Percentiles rank a stretch among this genome's conserved stretches.
These are phyloP conservation scores for Themeda triandra DNA, from an alignment of 176 grass and related monocot genomes.

Conservation along the genomic window DNA sequence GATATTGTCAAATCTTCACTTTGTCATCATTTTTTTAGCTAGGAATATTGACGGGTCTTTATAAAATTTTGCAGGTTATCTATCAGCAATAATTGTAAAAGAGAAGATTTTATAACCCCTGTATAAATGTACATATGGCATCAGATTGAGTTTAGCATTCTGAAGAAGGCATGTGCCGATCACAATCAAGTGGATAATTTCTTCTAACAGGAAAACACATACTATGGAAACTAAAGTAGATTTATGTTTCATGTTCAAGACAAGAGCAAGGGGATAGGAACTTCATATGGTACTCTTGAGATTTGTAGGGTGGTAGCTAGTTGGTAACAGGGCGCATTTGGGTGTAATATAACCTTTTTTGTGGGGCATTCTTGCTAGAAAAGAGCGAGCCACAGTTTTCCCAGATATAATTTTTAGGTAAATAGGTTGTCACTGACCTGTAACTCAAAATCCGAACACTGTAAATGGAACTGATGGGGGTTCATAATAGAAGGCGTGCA, in stretches of 20 bases:
- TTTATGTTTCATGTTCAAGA: constrained; percentile 18
- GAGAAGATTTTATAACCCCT: constrained; percentile 18
- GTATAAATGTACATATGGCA: constrained; percentile 43
- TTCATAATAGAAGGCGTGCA: constrained; percentile 3
- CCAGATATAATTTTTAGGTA: constrained; percentile 28
- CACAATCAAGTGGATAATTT: constrained; percentile 14
- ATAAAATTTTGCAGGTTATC: constrained; percentile 20
- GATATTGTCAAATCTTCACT: too few relatives aligned
- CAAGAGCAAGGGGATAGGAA: background rate
- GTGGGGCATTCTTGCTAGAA: constrained; percentile 1
- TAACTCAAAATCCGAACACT: constrained; percentile 25
- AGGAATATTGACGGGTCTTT: constrained; percentile 2
- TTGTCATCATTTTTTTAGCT: background rate
- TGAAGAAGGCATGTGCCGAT: constrained; percentile 3
- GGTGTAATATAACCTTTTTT: constrained; percentile 35
- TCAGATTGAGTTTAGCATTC: constrained; percentile 28
- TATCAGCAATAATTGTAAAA: constrained; percentile 21
- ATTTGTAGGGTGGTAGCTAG: constrained; percentile 16
- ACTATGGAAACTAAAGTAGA: constrained; percentile 1
- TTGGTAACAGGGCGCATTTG: background rate
- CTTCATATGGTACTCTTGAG: constrained; percentile 5
- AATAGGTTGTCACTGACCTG: constrained; percentile 19
- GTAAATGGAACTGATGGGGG: constrained; percentile 31
- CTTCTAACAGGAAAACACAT: constrained; percentile 15
- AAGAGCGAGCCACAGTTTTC: constrained; percentile 22